A percentile compares a stretch with the other conserved stretches of the same genome.
Conservation (phyloP, 2,329 filamentous ascomycete species). For the Talaromyces marneffei region DNA sequence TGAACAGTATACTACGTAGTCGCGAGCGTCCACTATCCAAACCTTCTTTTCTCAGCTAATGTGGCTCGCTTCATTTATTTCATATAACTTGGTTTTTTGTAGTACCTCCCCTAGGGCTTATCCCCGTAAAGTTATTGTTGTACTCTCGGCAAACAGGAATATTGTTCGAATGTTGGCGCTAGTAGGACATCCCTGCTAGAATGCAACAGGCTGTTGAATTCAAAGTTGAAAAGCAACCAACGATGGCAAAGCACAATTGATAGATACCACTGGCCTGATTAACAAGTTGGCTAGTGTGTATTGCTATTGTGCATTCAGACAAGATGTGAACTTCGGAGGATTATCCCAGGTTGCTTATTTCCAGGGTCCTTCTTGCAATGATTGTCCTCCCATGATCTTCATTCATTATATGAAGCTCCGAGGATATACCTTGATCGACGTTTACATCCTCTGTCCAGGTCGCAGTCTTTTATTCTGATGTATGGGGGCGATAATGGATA, state of each 20-base stretch:
- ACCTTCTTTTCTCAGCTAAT: background rate
- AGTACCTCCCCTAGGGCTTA: background rate
- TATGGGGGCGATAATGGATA: too few relatives aligned
- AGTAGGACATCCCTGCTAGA: background rate
- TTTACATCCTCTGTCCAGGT: background rate
- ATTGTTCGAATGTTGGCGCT: background rate
- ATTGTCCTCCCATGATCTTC: background rate
- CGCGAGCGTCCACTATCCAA: background rate
- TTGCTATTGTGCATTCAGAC: too few relatives aligned
- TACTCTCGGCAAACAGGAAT: background rate
- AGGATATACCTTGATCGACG: too few relatives aligned
- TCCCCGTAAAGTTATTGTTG: background rate
- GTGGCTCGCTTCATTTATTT: background rate
- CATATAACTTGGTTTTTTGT: background rate
- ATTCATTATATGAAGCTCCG: too few relatives aligned
- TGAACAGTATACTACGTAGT: background rate
- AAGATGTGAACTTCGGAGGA: background rate
- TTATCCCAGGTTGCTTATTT: background rate
- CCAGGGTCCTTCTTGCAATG: background rate
- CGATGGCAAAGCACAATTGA: too few relatives aligned
- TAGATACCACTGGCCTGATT: background rate
- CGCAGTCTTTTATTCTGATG: too few relatives aligned
- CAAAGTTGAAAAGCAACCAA: background rate
- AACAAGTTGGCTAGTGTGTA: too few relatives aligned
- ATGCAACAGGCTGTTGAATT: background rate